Evolutionary conservation across 208 protist genomes (phyloP).

Genomic region (Perkinsela sp.): DNA sequence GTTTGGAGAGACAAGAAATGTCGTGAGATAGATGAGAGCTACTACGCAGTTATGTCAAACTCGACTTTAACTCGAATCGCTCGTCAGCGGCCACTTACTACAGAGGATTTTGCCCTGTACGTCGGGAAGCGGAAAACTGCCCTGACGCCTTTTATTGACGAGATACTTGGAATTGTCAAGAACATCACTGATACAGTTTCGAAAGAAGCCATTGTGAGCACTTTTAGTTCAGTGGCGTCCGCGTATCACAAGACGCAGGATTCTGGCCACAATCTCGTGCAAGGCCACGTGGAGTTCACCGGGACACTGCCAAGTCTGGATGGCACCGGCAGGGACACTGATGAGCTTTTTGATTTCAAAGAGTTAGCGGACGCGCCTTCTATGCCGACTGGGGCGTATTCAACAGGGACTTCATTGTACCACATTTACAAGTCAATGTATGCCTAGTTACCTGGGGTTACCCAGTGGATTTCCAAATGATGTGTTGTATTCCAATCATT

Average conservation of each 20-base stretch:
- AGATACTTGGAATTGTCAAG: not conserved
- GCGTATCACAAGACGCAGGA: too few species aligned
- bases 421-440: too few species aligned
- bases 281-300: not conserved
- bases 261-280: not conserved
- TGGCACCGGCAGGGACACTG: not conserved
- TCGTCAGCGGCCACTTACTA: not conserved
- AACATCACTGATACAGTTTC: not conserved
- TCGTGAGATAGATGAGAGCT: slow-evolving; percentile 29
- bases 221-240: too few species aligned
- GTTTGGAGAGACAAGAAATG: slow-evolving; percentile 32
- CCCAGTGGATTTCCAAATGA: too few species aligned
- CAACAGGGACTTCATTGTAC: too few species aligned
- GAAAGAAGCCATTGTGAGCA: not conserved
- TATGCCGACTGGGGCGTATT: too few species aligned
- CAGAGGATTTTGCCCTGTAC: not conserved
- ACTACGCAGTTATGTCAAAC: slow-evolving; percentile 18
- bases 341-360: too few species aligned
- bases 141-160: not conserved
- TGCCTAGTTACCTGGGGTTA: too few species aligned
- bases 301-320: not conserved
- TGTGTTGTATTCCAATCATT: too few species aligned
- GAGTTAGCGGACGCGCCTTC: too few species aligned
- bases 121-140: not conserved
- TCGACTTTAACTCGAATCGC: not conserved